Evolutionary conservation across 2,329 filamentous ascomycete genomes (phyloP).

Genomic region (Ophiostoma himal-ulmi): DNA sequence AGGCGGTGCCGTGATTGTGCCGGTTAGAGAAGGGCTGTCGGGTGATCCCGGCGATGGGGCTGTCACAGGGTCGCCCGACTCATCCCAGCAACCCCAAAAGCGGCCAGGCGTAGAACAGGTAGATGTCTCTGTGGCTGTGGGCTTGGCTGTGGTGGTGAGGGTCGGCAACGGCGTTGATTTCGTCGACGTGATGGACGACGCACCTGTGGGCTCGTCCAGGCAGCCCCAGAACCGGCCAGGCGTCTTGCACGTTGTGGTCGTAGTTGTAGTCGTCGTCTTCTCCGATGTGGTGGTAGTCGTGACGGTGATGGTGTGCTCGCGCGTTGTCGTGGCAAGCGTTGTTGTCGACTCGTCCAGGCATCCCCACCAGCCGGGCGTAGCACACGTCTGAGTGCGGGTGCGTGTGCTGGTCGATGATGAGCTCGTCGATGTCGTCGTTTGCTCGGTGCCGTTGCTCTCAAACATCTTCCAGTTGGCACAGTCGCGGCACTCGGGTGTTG

Average conservation of each 20-base stretch:
- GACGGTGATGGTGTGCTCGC: conserved; percentile 37
- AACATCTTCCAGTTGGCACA: conserved; percentile 94
- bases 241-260: conserved; percentile 45
- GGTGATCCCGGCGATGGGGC: conserved; percentile 5
- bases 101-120: conserved; percentile 27
- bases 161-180: conserved; percentile 27
- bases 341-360: conserved; percentile 61
- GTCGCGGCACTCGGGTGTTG: conserved; percentile 76
- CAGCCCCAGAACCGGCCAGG: conserved; percentile 61
- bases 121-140: conserved; percentile 22
- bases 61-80: conserved; percentile 18
- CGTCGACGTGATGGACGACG: conserved; percentile 30
- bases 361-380: conserved; percentile 88
- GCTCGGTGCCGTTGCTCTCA: conserved; percentile 81
- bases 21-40: background rate
- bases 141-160: conserved; percentile 28
- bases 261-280: conserved; percentile 37
- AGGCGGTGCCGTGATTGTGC: conserved; percentile 18
- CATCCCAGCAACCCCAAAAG: conserved; percentile 29
- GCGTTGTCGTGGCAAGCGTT: conserved; percentile 32
- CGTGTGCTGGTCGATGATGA: conserved; percentile 44
- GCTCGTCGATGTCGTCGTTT: conserved; percentile 52
- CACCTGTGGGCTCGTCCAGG: conserved; percentile 46
- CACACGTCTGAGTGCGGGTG: conserved; percentile 76
- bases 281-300: conserved; percentile 40